Evolutionary conservation across 805 yeast genomes (phyloP).

Genomic region (Saccharomycopsis selenospora): DNA sequence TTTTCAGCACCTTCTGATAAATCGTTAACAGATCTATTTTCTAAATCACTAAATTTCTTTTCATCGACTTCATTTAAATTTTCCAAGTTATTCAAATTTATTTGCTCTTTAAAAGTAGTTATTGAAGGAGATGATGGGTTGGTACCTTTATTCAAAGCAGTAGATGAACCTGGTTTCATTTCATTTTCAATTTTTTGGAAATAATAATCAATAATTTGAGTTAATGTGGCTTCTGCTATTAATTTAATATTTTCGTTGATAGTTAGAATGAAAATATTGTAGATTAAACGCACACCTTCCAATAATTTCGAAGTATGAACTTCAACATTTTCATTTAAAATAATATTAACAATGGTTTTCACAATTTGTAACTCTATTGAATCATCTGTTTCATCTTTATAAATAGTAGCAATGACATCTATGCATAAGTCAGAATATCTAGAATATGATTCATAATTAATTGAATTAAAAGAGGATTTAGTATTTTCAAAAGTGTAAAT

Average conservation of each 20-base stretch:
- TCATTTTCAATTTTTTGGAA: slow-evolving; percentile 61
- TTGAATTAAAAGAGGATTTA: slow-evolving; percentile 9
- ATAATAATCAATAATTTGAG: slow-evolving; percentile 81
- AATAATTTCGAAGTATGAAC: slow-evolving; percentile 86
- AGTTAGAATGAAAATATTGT: slow-evolving; percentile 81
- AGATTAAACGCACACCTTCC: slow-evolving; percentile 88
- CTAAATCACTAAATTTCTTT: slow-evolving; percentile 22
- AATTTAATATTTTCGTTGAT: slow-evolving; percentile 61
- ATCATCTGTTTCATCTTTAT: slow-evolving; percentile 75
- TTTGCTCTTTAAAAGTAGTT: slow-evolving; percentile 15
- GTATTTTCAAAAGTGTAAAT: slow-evolving; percentile 19
- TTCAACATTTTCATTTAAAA: slow-evolving; percentile 69
- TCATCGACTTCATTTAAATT: slow-evolving; percentile 26
- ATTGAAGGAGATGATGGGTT: slow-evolving; percentile 10
- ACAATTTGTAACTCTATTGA: slow-evolving; percentile 87
- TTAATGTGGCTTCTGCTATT: slow-evolving; percentile 89
- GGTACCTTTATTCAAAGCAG: slow-evolving; percentile 6
- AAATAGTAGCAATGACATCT: slow-evolving; percentile 14
- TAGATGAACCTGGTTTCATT: slow-evolving; percentile 20
- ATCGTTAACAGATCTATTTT: slow-evolving; percentile 22
- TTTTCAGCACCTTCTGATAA: slow-evolving; percentile 37
- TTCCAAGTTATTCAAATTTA: slow-evolving; percentile 29
- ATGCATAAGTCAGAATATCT: slow-evolving; percentile 17
- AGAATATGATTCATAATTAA: slow-evolving; percentile 9
- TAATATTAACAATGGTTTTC: slow-evolving; percentile 84